These are phyloP conservation scores for Salicornia ramosissima DNA, from an alignment of 148 eudicot species.

Conservation along the genomic window DNA sequence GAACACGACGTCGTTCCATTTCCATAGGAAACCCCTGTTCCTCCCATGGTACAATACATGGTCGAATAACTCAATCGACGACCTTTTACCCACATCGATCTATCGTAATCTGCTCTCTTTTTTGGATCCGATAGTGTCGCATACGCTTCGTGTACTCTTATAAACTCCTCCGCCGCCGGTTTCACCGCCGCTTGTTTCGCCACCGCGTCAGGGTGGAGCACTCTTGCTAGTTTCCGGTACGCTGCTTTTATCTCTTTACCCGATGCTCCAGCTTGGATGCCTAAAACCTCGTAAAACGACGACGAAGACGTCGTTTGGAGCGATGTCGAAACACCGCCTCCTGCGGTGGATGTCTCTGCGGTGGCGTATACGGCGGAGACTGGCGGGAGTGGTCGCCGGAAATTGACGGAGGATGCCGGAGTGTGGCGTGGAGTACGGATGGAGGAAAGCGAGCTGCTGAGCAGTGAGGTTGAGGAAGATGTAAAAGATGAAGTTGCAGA, in stretches of 20 bases:
- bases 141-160: slow-evolving; percentile 48
- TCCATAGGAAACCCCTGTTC: not conserved
- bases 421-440: not conserved
- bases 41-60: slow-evolving; percentile 16
- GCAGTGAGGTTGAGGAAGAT: not conserved
- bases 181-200: not conserved
- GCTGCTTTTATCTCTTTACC: slow-evolving; percentile 53
- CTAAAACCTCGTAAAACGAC: slow-evolving; percentile 55
- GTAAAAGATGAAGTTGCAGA: not conserved
- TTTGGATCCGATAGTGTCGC: slow-evolving; percentile 50
- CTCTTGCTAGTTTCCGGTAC: slow-evolving; percentile 49
- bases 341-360: not conserved
- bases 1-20: slow-evolving; percentile 14
- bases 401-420: slow-evolving; percentile 5
- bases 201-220: slow-evolving; percentile 47
- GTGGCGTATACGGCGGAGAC: slow-evolving; percentile 21
- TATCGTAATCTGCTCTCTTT: slow-evolving; percentile 55
- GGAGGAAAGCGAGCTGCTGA: slow-evolving; percentile 7
- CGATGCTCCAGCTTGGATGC: slow-evolving; percentile 37
- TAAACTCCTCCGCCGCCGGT: slow-evolving; percentile 33
- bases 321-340: slow-evolving; percentile 24
- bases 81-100: slow-evolving; percentile 24
- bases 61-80: slow-evolving; percentile 20
- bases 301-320: slow-evolving; percentile 30
- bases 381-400: not conserved